Evolutionary conservation across 2,329 filamentous ascomycete genomes (phyloP), one percentile per base, ranked within the genome.

Genomic region (Fusarium brevicatenulatum): DNA sequence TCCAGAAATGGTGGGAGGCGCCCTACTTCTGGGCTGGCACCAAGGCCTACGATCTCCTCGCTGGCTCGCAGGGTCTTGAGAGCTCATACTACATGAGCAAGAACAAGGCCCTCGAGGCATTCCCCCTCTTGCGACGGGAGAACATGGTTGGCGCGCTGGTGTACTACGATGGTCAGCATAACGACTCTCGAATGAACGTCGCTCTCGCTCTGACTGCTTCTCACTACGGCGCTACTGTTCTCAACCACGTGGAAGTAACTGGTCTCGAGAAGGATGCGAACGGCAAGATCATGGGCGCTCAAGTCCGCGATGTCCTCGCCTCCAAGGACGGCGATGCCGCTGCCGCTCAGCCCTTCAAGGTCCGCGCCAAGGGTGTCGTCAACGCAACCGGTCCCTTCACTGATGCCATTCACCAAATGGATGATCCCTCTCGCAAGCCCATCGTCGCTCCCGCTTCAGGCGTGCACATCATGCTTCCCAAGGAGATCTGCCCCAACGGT

Each of bases 81-180:
- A 92, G 90, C 79, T 95, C 93, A 6, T 95, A 95, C 83, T 95
- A 94, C 80, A 83, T 95, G 83, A 92, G 91, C 72, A 92, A 90
- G 83, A 91, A 88, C 82, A 93, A 93, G 82, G 93, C 93, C 13
- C 85, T 95, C 68, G 91, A 94, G 77, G 89, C 91, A 12, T 95
- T 95, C 78, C 93, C 93, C 28, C 92, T 95, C 88, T 83, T 96
- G 74, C 92, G 91, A 82, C 91, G 89, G 78, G 90, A 93, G 59
- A 90, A 90, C 70, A 84, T 95, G 21, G 88, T 94, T 59, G 93
- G 93, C 73, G 93, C 93, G 39, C 84, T 95, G 77, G 93, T 95
- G 42, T 96, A 96, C 86, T 95, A 95, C 80, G 92, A 96, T 83
- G 93, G 93, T 71, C 93, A 93, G 64, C 93, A 95, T 85, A 95